Evolutionary conservation across 176 grass and related monocot species (phyloP), one percentile per base, ranked within the genome.

Genomic region (Aechmea fasciata): DNA sequence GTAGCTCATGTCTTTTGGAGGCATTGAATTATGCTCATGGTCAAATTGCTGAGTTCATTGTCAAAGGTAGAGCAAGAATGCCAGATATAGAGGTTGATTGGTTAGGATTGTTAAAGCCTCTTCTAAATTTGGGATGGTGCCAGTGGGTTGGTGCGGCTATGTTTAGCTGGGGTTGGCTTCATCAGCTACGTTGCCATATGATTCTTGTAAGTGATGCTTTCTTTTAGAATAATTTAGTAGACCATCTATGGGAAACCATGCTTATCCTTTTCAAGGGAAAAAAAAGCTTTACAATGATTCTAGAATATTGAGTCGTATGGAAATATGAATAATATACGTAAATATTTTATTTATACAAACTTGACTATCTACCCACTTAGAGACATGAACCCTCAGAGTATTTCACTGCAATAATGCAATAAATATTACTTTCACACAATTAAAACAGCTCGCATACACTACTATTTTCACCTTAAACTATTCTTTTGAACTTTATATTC

Each of bases 91-190:
- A 52, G 65, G 80, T 99, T 74, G 77, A 88, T 63, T 84, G 64
- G 4, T 72, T 80, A 51, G 75, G 57, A 67, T 65, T 93, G 3
- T 50, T 93, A 24, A 87, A 70, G 69, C 94, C 94, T 85, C 71
- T 99, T 75, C 13, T 93, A 68, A 81, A 74, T 18, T 71, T 93
- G 62, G 84, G 83, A 23, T 85, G 92, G 92, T 71, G 49, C 57
- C 86, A 92, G 24, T 85, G 85, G 88, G 81, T 90, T 47, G 94
- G 89, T 79, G 86, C 87, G 23, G 47, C 63, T 47, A 77, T 99
- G 78, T 99, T 90, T 69, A 69, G 79, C 70, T 93, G 87, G 94
- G 89, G 94, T 12, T 99, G 79, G 29, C 76, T 93, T 22, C 89
- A 99, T 83, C 94, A 93, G 68, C 79, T 67, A 14, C 67, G 50